phyloP scores from a whole-genome alignment of 192 early-diverging fungal genomes.

The Dissophora ornata region DNA sequence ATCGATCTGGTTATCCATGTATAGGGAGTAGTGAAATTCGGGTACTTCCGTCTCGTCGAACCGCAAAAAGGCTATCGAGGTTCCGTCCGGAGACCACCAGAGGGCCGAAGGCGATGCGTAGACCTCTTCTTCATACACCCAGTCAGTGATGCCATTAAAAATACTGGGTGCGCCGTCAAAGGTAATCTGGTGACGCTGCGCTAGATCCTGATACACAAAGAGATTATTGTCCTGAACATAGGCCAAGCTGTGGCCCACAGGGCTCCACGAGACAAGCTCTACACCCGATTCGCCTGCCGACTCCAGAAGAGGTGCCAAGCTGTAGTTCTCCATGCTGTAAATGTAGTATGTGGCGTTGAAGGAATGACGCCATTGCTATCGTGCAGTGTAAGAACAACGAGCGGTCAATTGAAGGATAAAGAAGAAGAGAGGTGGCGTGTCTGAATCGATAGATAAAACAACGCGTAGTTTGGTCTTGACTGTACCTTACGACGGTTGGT shows the following conservation, averaged over 20 bases:
- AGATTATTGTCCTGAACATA: constrained; percentile 93
- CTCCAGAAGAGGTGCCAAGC: constrained; percentile 69
- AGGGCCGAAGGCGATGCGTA: constrained; percentile 71
- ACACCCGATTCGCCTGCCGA: constrained; percentile 56
- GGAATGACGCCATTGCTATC: constrained; percentile 87
- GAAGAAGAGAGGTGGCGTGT: too few species aligned
- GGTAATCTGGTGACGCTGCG: constrained; percentile 79
- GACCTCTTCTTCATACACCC: constrained; percentile 99
- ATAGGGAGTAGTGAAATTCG: constrained; percentile 79
- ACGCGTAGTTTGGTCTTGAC: too few species aligned
- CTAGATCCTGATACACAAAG: constrained; percentile 77
- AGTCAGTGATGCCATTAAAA: constrained; percentile 96
- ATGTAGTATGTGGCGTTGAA: constrained; percentile 84
- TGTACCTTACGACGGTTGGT: constrained; percentile 70
- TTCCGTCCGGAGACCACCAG: constrained; percentile 91
- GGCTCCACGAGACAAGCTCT: constrained; percentile 82
- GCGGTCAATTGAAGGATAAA: too few species aligned
- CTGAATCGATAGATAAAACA: not conserved
- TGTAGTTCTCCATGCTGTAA: constrained; percentile 72
- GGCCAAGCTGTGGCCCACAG: constrained; percentile 78
- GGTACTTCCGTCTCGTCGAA: constrained; percentile 89
- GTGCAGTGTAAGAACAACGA: too few species aligned
- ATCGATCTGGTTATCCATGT: constrained; percentile 66
- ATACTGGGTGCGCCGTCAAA: constrained; percentile 83
- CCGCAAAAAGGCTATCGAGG: constrained; percentile 82